phyloP scores from a whole-genome alignment of 2,329 filamentous ascomycete genomes.

The Fusarium setosum region DNA sequence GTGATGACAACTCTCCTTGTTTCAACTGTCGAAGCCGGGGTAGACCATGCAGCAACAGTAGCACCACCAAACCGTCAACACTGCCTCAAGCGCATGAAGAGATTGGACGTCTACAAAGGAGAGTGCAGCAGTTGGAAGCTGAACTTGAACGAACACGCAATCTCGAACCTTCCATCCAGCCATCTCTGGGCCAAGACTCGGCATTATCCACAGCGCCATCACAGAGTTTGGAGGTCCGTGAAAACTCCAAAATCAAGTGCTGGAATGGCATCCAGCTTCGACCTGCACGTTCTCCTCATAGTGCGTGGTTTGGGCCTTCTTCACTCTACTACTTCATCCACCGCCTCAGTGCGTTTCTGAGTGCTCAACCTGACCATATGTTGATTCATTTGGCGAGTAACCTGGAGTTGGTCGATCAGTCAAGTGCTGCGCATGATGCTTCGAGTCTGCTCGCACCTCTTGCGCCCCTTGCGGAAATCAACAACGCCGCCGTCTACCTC shows the following conservation, averaged over 20 bases:
- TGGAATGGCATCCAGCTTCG: neutral
- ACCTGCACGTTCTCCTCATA: neutral
- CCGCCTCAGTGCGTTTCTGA: neutral
- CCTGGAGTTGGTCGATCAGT: neutral
- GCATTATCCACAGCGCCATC: neutral
- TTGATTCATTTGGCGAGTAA: neutral
- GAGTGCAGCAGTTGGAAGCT: no score
- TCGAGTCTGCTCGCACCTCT: neutral
- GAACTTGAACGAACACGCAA: neutral
- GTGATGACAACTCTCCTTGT: conserved; percentile 15
- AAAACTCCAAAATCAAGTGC: neutral
- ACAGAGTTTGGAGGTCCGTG: neutral
- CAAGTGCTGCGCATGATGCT: neutral
- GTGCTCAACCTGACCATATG: neutral
- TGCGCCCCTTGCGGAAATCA: neutral
- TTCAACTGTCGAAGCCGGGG: conserved; percentile 15
- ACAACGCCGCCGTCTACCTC: neutral
- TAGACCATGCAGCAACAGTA: neutral
- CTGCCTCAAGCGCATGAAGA: neutral
- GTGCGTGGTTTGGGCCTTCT: neutral
- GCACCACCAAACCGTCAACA: neutral
- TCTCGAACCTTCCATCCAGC: neutral
- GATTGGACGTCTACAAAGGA: neutral
- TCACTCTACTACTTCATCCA: neutral
- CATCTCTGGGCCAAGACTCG: neutral